A percentile compares a stretch with the other conserved stretches of the same genome.
Conservation (phyloP, 768 basidiomycete species). For the Sarcodon sp. region DNA sequence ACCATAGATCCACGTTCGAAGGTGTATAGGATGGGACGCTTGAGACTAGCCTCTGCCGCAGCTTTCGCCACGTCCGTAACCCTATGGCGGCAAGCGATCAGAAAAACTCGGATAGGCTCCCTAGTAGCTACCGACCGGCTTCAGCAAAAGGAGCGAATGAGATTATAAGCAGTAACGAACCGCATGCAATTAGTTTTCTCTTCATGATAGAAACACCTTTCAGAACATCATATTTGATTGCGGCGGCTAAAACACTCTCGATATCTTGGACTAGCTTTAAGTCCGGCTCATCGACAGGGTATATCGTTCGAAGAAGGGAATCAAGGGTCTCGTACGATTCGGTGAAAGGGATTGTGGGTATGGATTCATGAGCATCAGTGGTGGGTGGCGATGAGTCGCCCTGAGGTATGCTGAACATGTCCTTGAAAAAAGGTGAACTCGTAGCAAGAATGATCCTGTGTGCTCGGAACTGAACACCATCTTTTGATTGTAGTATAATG, state of each 20-base stretch:
- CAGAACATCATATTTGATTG: neutral
- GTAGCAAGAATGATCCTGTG: neutral
- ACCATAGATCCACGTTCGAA: neutral
- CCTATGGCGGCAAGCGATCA: neutral
- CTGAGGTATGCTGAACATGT: neutral
- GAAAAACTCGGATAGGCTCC: constrained; percentile 1
- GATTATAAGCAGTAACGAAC: no score
- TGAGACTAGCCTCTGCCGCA: constrained; percentile 5
- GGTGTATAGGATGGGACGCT: neutral
- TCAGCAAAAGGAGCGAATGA: no score
- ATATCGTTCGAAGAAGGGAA: constrained; percentile 8
- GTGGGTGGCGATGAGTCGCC: neutral
- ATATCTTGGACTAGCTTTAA: neutral
- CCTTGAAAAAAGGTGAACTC: neutral
- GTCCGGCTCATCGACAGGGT: constrained; percentile 7
- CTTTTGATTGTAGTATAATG: neutral
- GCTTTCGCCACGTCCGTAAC: constrained; percentile 1
- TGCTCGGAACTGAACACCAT: neutral
- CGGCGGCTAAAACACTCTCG: constrained; percentile 5
- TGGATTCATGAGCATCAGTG: neutral
- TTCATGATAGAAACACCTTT: neutral
- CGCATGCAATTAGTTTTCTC: neutral
- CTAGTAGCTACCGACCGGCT: neutral
- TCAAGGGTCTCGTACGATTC: constrained; percentile 8
- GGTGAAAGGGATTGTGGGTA: constrained; percentile 2